Evolutionary conservation across 1,284 basidiomycete genomes (phyloP).

Genomic region (Neonothopanus nambi): DNA sequence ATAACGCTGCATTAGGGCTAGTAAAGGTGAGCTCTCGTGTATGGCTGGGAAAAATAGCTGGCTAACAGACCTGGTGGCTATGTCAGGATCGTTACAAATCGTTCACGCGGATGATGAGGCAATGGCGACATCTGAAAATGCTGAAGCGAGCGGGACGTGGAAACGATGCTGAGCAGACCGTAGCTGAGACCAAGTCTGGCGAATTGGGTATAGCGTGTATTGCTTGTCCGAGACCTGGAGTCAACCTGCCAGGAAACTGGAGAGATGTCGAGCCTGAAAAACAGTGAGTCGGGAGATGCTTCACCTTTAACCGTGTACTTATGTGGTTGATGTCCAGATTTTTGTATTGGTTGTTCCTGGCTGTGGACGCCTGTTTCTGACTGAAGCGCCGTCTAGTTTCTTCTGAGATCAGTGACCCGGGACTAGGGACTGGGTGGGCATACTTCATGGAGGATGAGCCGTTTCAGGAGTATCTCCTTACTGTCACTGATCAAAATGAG

Average conservation of each 20-base stretch:
- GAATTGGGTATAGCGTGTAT: constrained; percentile 14
- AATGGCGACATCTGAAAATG: too few relatives aligned
- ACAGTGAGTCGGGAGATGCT: too few relatives aligned
- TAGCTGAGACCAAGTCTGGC: neutral
- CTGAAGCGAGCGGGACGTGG: constrained; percentile 24
- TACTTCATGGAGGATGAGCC: constrained; percentile 4
- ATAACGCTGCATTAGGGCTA: constrained; percentile 2
- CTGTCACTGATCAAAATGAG: neutral
- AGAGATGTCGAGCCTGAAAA: neutral
- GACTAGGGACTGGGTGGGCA: neutral
- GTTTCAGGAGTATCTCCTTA: neutral
- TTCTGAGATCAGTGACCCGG: neutral
- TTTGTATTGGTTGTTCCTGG: neutral
- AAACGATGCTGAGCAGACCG: constrained; percentile 14
- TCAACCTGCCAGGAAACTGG: constrained; percentile 21
- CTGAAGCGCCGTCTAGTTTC: constrained; percentile 4
- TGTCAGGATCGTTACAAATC: too few relatives aligned
- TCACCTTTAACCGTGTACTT: neutral
- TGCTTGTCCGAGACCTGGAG: constrained; percentile 17
- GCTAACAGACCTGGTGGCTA: too few relatives aligned
- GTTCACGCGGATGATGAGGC: too few relatives aligned
- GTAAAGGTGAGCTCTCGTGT: too few relatives aligned
- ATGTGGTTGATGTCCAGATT: neutral
- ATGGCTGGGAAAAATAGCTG: too few relatives aligned
- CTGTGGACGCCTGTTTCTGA: constrained; percentile 4